Conservation (phyloP, 768 basidiomycete genomes). For the Pulveroboletus sp. region DNA sequence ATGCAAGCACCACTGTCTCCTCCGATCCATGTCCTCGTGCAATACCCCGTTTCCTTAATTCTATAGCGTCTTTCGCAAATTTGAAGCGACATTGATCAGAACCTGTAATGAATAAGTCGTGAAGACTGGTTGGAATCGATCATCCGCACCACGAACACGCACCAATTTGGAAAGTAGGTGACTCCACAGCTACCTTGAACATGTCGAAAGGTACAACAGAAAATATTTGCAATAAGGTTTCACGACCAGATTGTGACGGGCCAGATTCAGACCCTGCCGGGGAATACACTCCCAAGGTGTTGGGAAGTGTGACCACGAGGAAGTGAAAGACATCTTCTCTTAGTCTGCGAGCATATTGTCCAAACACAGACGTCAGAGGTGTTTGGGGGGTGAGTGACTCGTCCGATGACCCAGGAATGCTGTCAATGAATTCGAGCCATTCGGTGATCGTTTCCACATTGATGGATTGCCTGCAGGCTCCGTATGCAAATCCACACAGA, state of each 20-base stretch:
- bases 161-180: constrained; percentile 79
- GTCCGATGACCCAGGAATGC: constrained; percentile 46
- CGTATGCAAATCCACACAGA: constrained; percentile 74
- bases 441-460: constrained; percentile 65
- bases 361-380: constrained; percentile 59
- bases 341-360: constrained; percentile 70
- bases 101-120: constrained; percentile 40
- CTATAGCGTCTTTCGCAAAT: constrained; percentile 88
- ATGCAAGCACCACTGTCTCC: constrained; percentile 90
- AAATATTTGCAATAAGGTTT: constrained; percentile 69
- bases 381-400: constrained; percentile 44
- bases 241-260: constrained; percentile 49
- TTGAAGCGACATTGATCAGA: constrained; percentile 86
- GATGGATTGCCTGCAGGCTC: constrained; percentile 72
- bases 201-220: constrained; percentile 81
- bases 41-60: constrained; percentile 74
- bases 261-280: constrained; percentile 37
- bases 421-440: constrained; percentile 77
- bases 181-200: constrained; percentile 80
- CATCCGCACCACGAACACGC: constrained; percentile 20
- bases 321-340: constrained; percentile 77
- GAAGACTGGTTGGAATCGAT: background rate
- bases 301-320: constrained; percentile 71
- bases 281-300: constrained; percentile 52
- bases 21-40: constrained; percentile 68